Evolutionary conservation across 108 stramenopile species (phyloP), one percentile per base, ranked within the genome.

Genomic region (Tribonema minus): DNA sequence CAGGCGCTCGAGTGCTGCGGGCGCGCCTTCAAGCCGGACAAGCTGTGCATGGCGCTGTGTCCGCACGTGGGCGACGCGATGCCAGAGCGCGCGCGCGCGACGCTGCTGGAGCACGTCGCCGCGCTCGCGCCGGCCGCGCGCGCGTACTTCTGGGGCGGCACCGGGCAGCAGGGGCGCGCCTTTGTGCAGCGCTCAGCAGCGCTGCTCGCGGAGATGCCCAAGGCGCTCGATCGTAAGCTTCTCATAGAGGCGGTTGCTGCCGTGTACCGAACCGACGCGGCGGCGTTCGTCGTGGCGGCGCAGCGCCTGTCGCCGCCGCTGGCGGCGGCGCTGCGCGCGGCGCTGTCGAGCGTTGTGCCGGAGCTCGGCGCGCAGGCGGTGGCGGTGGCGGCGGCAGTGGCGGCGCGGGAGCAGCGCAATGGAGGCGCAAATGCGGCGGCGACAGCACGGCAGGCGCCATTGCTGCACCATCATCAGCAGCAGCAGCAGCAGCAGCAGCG

Each of bases 41-140:
- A 70, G 36, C 77, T 79, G 67, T 79, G 77, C 35, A 38, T 64
- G 12, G 54, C 37, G 26, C 77, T 79, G 36, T 70, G 77, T 64
- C 77, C 77, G 5, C 67, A 64, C 37, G 68, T 79, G 25, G 37
- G 61, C 37, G 77, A 79, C 67, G 32, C 68, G 35, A 32, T 64
- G 2, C 38, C 68, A 3, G 77, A 68, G 25, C 39, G 59, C 25
- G 67, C 77, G 33, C 40, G 77, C 9, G 66, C 67, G 9, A 64
- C 64, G 2, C 77, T 79, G 58, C 77, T 79, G 27, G 77, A 79
- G 77, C 66, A 66, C 77, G 61, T 79, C 33, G 68, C 59, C 3
- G 77, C 66, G n/a, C 28, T 79, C 3, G 68, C 66, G 27, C 77
- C 77, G 7, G 64, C 65, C 68, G 54, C 61, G 58, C 39, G 67